A percentile compares a stretch with the other conserved stretches of the same genome.
Evolutionary conservation across 495 filamentous ascomycete genomes (phyloP).

Genomic region (Talaromyces trachyspermus): DNA sequence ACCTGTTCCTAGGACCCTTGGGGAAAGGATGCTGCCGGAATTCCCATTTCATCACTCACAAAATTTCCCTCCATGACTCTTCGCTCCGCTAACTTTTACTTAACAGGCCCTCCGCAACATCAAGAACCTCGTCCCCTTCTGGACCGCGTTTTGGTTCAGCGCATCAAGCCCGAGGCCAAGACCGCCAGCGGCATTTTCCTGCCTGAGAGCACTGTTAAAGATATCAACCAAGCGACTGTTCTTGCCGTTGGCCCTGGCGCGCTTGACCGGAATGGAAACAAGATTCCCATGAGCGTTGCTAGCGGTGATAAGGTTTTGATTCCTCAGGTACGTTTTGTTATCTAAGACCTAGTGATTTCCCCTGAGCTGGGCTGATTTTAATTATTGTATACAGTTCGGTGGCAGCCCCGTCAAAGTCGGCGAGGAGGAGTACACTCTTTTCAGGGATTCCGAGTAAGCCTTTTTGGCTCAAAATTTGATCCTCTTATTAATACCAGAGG

Average conservation of each 20-base stretch:
- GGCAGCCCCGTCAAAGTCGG: slow-evolving; percentile 95
- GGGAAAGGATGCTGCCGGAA: too few species aligned
- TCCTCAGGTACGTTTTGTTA: slow-evolving; percentile 65
- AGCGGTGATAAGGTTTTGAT: slow-evolving; percentile 92
- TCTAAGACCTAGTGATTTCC: background rate
- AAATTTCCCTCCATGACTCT: background rate
- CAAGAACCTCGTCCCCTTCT: slow-evolving; percentile 94
- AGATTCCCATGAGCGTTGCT: slow-evolving; percentile 69
- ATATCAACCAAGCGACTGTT: slow-evolving; percentile 94
- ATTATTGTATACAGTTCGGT: slow-evolving; percentile 70
- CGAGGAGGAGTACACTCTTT: slow-evolving; percentile 91
- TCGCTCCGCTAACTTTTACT: background rate
- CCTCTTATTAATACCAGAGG: too few species aligned
- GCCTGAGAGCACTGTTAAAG: slow-evolving; percentile 93
- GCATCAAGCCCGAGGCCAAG: slow-evolving; percentile 93
- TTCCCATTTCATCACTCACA: too few species aligned
- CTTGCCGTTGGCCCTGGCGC: slow-evolving; percentile 89
- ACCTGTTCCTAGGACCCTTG: too few species aligned
- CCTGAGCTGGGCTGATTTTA: slow-evolving; percentile 15
- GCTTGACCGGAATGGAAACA: slow-evolving; percentile 79
- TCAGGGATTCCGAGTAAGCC: slow-evolving; percentile 87
- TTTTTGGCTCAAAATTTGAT: too few species aligned
- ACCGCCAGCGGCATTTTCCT: slow-evolving; percentile 95
- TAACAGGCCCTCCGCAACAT: slow-evolving; percentile 73
- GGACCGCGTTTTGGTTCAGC: slow-evolving; percentile 97